These are phyloP conservation scores for Vanderwaltozyma yarrowii DNA, from an alignment of 805 yeast genomes.

Conservation along the genomic window DNA sequence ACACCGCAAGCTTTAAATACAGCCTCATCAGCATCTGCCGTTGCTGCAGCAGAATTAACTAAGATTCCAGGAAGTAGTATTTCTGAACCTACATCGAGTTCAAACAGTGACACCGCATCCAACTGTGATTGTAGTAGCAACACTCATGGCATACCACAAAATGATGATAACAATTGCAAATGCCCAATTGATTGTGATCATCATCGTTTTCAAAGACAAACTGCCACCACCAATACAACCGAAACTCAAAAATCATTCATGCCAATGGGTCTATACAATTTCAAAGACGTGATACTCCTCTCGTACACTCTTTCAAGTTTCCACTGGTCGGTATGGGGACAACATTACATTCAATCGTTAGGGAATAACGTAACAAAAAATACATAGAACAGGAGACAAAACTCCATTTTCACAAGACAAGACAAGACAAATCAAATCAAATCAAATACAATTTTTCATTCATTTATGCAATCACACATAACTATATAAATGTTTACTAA, in stretches of 20 bases:
- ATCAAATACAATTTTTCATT: no score
- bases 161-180: not conserved
- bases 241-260: not conserved
- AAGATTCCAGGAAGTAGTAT: no score
- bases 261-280: conserved; percentile 34
- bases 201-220: conserved; percentile 5
- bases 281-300: conserved; percentile 47
- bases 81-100: no score
- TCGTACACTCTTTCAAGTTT: conserved; percentile 60
- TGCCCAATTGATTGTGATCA: not conserved
- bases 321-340: conserved; percentile 78
- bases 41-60: no score
- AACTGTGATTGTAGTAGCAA: no score
- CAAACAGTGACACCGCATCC: not conserved
- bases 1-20: not conserved
- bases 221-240: conserved; percentile 3
- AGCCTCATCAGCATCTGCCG: no score
- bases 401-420: no score
- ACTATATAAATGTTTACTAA: no score
- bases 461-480: no score
- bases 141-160: no score
- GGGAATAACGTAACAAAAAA: conserved; percentile 1
- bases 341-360: conserved; percentile 43
- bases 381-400: no score
- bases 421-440: no score